Base-by-base conservation (phyloP, 179 eudicot species). In the Silene noctiflora region DNA sequence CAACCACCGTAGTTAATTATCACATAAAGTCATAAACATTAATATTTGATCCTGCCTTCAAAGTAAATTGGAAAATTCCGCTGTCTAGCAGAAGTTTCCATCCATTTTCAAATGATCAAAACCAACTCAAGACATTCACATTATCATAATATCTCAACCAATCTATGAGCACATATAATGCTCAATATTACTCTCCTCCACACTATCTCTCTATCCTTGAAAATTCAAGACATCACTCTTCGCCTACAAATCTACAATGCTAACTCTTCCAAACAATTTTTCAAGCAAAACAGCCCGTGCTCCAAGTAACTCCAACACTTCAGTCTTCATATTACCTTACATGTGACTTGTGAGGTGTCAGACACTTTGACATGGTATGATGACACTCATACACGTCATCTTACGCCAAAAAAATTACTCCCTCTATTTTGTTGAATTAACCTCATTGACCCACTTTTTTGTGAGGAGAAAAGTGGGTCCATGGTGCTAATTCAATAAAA, bases 81-180 rank as follows among this genome's bases (percentile, higher is more conserved):
- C n/a, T 14, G 58, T 51, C 58, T 19, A 51, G 14, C 17, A 51
- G 58, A 51, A 51, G 58, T 12, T 51, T 13, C 58, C 58, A 14
- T 16, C 58, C 58, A 51, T 51, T 27, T 11, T 13, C 68, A 64
- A 10, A 21, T 64, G 2, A 11, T 62, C 24, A 3, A 5, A 13
- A 62, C 33, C 67, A 62, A 25, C 67, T 10, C 29, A 6, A 2
- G 24, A 24, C 35, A 62, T 9, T 62, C 67, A 22, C 67, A 62
- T 4, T 11, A 22, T 62, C 66, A 62, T 62, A 62, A 62, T 8
- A 22, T 24, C 16, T 13, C n/a, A 13, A 24, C 66, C 31, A 24
- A 22, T 62, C 33, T 62, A 62, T 21, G 31, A 62, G 66, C 66
- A 62, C 22, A 14, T 62, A 62, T 24, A 62, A 62, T 62, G 31